A percentile compares a stretch with the other conserved stretches of the same genome.
Evolutionary conservation across 2,329 filamentous ascomycete species (phyloP).

Genomic region (Ustulina deusta): DNA sequence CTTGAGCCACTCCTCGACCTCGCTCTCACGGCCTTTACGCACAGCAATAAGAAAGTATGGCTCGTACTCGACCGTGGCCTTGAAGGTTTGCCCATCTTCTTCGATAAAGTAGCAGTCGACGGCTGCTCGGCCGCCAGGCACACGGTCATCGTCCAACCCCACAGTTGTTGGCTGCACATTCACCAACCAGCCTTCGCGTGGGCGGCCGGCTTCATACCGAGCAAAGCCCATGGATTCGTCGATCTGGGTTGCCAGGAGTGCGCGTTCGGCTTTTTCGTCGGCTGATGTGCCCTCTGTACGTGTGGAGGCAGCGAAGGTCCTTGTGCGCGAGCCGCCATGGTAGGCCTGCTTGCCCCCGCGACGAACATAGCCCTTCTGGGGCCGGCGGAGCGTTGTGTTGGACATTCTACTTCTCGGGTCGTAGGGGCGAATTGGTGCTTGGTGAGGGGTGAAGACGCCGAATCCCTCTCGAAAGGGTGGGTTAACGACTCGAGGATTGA

Average conservation of each 20-base stretch:
- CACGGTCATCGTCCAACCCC: slow-evolving; percentile 77
- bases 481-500: slow-evolving; percentile 30
- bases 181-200: slow-evolving; percentile 88
- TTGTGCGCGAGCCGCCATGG: slow-evolving; percentile 74
- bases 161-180: slow-evolving; percentile 93
- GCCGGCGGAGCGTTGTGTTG: slow-evolving; percentile 69
- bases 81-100: slow-evolving; percentile 89
- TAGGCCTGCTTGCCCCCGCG: slow-evolving; percentile 75
- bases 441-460: slow-evolving; percentile 23
- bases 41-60: slow-evolving; percentile 95
- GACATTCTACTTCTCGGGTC: slow-evolving; percentile 59
- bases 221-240: slow-evolving; percentile 96
- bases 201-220: slow-evolving; percentile 87
- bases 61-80: slow-evolving; percentile 95
- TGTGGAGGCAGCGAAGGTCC: slow-evolving; percentile 79
- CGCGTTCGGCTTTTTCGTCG: slow-evolving; percentile 92
- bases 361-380: slow-evolving; percentile 75
- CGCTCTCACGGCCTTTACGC: slow-evolving; percentile 86
- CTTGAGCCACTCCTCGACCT: slow-evolving; percentile 96
- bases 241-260: slow-evolving; percentile 84
- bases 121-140: slow-evolving; percentile 85
- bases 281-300: slow-evolving; percentile 87
- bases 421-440: neutral
- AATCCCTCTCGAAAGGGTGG: slow-evolving; percentile 16
- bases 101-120: slow-evolving; percentile 98